A percentile compares a stretch with the other conserved stretches of the same genome.
phyloP scores from a whole-genome alignment of 768 basidiomycete species.

The Kwoniella mangroviensis region DNA sequence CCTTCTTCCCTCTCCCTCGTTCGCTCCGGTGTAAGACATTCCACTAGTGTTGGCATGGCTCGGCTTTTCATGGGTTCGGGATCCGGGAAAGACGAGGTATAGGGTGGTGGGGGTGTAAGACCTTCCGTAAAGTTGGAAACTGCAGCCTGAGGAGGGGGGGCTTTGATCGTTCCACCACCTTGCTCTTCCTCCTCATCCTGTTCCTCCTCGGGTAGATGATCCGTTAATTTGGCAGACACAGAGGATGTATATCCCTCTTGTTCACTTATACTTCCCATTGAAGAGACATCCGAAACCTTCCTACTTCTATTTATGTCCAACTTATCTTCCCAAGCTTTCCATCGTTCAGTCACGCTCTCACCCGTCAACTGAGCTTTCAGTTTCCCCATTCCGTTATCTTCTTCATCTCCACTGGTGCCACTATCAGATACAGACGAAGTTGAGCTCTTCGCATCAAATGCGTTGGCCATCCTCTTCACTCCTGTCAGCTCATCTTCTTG shows the following conservation, averaged over 20 bases:
- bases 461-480: conserved; percentile 43
- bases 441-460: conserved; percentile 33
- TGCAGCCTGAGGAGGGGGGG: conserved; percentile 1
- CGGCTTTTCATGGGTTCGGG: not conserved
- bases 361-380: conserved; percentile 42
- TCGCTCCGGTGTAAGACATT: conserved; percentile 16
- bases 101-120: conserved; percentile 44
- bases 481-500: conserved; percentile 33
- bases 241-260: conserved; percentile 17
- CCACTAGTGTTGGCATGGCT: conserved; percentile 7
- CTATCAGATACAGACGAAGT: conserved; percentile 33
- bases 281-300: conserved; percentile 17
- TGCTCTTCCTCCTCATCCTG: conserved; percentile 11
- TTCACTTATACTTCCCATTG: conserved; percentile 34
- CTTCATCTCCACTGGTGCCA: conserved; percentile 29
- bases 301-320: conserved; percentile 12
- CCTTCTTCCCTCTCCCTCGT: conserved; percentile 5
- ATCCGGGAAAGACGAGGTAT: conserved; percentile 38
- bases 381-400: not conserved
- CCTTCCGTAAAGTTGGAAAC: not conserved
- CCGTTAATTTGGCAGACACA: not conserved
- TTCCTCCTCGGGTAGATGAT: not conserved
- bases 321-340: conserved; percentile 33
- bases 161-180: conserved; percentile 33
- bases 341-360: conserved; percentile 31